Conservation (phyloP, 1,284 basidiomycete species). For the Sanguinoderma infundibulare region DNA sequence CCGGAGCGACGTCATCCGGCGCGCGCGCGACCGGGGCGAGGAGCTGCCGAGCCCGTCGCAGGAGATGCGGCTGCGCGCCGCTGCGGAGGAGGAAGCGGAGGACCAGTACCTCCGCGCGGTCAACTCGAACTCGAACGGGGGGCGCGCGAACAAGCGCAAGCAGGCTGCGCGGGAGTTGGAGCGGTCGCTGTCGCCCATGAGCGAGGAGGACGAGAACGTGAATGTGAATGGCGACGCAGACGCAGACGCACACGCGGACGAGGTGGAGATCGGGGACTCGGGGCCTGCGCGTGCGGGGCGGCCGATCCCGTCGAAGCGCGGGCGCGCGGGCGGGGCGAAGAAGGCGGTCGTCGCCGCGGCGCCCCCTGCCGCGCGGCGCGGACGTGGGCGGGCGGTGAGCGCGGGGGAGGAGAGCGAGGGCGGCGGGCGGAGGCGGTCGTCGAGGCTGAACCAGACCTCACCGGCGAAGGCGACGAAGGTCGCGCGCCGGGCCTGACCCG, state of each 20-base stretch:
- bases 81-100: slow-evolving; percentile 8
- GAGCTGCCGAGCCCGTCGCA: slow-evolving; percentile 21
- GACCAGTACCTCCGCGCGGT: not conserved
- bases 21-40: slow-evolving; percentile 38
- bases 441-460: slow-evolving; percentile 8
- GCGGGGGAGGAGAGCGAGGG: slow-evolving; percentile 5
- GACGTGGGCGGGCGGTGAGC: slow-evolving; percentile 6
- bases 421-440: slow-evolving; percentile 14
- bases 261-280: not conserved
- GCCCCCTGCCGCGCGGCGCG: slow-evolving; percentile 6
- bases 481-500: slow-evolving; percentile 8
- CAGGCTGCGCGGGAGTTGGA: slow-evolving; percentile 29
- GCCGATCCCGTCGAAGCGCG: not conserved
- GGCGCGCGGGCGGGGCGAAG: slow-evolving; percentile 12
- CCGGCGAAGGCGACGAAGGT: slow-evolving; percentile 7
- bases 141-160: slow-evolving; percentile 30
- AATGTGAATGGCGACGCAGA: slow-evolving; percentile 3
- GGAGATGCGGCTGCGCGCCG: slow-evolving; percentile 20
- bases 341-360: slow-evolving; percentile 10
- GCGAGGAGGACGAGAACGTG: slow-evolving; percentile 25
- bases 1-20: slow-evolving; percentile 49
- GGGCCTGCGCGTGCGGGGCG: not conserved
- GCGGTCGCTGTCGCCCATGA: slow-evolving; percentile 28
- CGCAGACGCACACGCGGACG: not conserved
- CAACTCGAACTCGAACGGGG: not conserved